Base-by-base conservation (phyloP, 1,284 basidiomycete genomes). In the Tilletia setariae region DNA sequence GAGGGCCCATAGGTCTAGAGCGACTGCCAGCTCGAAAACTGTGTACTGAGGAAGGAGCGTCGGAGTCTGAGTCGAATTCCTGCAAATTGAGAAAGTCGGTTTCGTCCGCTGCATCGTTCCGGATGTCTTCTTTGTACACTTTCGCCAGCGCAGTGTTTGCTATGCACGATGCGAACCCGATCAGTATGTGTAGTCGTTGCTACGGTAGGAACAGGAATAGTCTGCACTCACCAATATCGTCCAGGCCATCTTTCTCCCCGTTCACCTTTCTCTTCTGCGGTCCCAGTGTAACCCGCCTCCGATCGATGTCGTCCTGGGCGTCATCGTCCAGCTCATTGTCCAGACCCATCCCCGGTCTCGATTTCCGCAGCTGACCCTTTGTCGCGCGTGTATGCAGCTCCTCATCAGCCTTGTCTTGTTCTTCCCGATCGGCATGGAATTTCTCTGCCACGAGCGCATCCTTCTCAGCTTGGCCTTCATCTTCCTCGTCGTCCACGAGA, bases 301-400 rank as follows among this genome's bases (percentile, higher is more conserved):
- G 69, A 28, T 78, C 66, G 30, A 75, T 71, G 28, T 79, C 80
- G 19, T 79, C 78, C 23, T 79, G 78, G 4, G 74, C 79, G 65
- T 81, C 80, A 7, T 79, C 78, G 66, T 81, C 80, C 23, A 81
- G 68, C 43, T 74, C 68, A 8, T 72, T 75, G 23, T 76, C 80
- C 35, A 81, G 67, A 1, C 68, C 71, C 23, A 69, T 71, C 13
- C 73, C 53, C 1, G 73, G 71, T 2, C 77, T 70, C 19, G 68
- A 68, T 35, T 70, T 76, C 3, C 78, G 70, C 42, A 74, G 71
- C 21, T 68, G 72, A 53, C 80, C 77, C 51, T 73, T 70, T 19
- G 70, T 64, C 3, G 76, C 80, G 23, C 74, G 74, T 40, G 76
- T 74, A 25, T 77, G 74, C n/a, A 80, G 65, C 43, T 74, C 79